Conservation (phyloP, 1,139 yeast species). For the Protomyces arabidopsidicola region DNA sequence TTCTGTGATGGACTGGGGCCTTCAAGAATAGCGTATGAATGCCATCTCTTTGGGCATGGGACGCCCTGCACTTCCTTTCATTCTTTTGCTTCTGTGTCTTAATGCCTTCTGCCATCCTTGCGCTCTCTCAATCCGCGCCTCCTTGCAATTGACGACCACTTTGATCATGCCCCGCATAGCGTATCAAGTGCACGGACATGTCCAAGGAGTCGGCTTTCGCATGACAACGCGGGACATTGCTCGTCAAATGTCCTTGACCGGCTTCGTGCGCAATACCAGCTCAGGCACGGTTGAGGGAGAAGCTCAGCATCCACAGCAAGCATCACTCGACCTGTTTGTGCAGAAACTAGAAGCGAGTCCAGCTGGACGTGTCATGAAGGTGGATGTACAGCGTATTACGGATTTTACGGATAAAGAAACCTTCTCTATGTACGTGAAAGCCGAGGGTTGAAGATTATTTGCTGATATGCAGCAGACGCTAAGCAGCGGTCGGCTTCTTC, state of each 20-base stretch:
- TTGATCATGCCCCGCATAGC: neutral
- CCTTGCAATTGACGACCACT: neutral
- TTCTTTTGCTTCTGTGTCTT: too few species aligned
- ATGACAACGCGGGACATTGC: slow-evolving; percentile 10
- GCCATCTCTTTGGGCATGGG: neutral
- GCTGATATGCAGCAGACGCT: too few species aligned
- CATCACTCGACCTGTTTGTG: slow-evolving; percentile 4
- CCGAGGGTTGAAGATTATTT: too few species aligned
- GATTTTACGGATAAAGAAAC: too few species aligned
- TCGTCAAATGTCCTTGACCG: slow-evolving; percentile 3
- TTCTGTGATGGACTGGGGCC: neutral
- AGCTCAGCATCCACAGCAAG: slow-evolving; percentile 7
- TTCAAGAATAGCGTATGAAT: neutral
- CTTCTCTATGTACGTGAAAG: too few species aligned
- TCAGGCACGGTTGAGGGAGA: slow-evolving; percentile 20
- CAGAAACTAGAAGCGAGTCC: slow-evolving; percentile 6
- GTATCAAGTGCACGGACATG: neutral
- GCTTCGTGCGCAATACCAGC: slow-evolving; percentile 16
- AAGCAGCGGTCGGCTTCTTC: slow-evolving; percentile 11
- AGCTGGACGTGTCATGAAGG: slow-evolving; percentile 4
- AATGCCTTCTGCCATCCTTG: too few species aligned
- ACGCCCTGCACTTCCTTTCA: too few species aligned
- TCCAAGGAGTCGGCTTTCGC: slow-evolving; percentile 25
- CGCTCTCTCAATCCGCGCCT: too few species aligned
- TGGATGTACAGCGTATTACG: neutral